Evolutionary conservation across 2,329 filamentous ascomycete species (phyloP).

Genomic region (Endoconidiophora polonica): DNA sequence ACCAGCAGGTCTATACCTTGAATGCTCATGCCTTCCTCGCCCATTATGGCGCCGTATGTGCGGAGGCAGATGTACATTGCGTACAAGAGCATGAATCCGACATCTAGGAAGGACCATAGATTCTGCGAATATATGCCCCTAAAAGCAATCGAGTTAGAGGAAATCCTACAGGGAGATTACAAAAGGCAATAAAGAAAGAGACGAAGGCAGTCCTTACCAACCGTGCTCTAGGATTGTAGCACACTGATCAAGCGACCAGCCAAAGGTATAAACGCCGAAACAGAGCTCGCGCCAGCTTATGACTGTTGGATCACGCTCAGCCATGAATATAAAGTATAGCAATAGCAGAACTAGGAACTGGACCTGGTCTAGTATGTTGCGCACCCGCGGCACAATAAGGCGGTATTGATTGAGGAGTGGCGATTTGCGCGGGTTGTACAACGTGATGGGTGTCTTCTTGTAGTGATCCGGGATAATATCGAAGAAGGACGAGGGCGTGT

Average conservation of each 20-base stretch:
- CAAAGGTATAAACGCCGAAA: slow-evolving; percentile 58
- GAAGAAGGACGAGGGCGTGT: slow-evolving; percentile 66
- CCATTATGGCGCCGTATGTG: slow-evolving; percentile 42
- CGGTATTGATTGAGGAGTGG: slow-evolving; percentile 73
- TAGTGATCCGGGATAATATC: slow-evolving; percentile 76
- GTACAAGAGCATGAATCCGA: slow-evolving; percentile 60
- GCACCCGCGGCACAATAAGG: slow-evolving; percentile 62
- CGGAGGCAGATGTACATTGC: slow-evolving; percentile 50
- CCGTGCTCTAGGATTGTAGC: slow-evolving; percentile 62
- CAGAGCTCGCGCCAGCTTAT: slow-evolving; percentile 43
- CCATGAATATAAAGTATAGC: slow-evolving; percentile 60
- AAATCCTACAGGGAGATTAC: background rate
- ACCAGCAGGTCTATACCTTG: slow-evolving; percentile 63
- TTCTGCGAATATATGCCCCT: slow-evolving; percentile 78
- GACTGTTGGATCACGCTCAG: slow-evolving; percentile 39
- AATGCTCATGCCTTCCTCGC: slow-evolving; percentile 32
- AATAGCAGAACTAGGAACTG: slow-evolving; percentile 56
- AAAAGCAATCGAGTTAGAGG: background rate
- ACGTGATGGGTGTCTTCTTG: slow-evolving; percentile 64
- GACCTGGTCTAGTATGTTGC: slow-evolving; percentile 56
- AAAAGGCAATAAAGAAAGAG: background rate
- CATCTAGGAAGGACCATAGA: slow-evolving; percentile 74
- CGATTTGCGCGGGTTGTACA: slow-evolving; percentile 62
- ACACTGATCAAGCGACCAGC: slow-evolving; percentile 66
- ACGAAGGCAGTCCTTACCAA: slow-evolving; percentile 25